These are phyloP conservation scores for Ustilago cynodontis DNA, from an alignment of 1,284 basidiomycete species.

Conservation along the genomic window DNA sequence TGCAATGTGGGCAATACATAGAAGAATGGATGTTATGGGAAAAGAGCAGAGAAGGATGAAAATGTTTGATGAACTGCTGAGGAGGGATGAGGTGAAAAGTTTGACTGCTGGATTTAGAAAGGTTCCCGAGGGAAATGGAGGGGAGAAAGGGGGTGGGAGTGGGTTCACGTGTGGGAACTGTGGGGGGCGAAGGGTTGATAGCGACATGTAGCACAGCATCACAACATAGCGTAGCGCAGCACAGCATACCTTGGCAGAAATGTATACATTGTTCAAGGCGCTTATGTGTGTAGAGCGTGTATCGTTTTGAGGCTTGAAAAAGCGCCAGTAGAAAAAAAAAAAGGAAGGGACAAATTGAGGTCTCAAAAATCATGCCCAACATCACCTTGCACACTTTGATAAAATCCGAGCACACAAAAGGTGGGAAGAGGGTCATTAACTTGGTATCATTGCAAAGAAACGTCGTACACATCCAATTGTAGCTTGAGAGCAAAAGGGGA, in stretches of 20 bases:
- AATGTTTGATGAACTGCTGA: conserved; percentile 28
- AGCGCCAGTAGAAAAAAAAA: too few species aligned
- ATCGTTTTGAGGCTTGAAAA: too few species aligned
- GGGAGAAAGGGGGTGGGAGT: not conserved
- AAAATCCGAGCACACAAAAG: too few species aligned
- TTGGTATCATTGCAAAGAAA: conserved; percentile 6
- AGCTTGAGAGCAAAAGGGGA: not conserved
- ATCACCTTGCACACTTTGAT: too few species aligned
- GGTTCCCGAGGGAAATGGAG: conserved; percentile 16
- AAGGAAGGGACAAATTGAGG: too few species aligned
- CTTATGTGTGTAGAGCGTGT: too few species aligned
- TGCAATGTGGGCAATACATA: not conserved
- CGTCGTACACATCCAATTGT: not conserved
- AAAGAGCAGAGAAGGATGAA: conserved; percentile 11
- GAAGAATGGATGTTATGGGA: not conserved
- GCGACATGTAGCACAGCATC: conserved; percentile 6
- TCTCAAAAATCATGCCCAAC: too few species aligned
- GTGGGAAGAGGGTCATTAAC: too few species aligned
- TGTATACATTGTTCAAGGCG: too few species aligned
- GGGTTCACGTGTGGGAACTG: conserved; percentile 15
- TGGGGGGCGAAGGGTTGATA: conserved; percentile 13
- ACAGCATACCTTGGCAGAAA: too few species aligned
- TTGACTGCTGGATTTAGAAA: conserved; percentile 22
- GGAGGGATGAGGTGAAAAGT: conserved; percentile 19
- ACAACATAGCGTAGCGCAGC: not conserved